Evolutionary conservation across 768 basidiomycete genomes (phyloP).

Genomic region (Rhodotorula graminis): DNA sequence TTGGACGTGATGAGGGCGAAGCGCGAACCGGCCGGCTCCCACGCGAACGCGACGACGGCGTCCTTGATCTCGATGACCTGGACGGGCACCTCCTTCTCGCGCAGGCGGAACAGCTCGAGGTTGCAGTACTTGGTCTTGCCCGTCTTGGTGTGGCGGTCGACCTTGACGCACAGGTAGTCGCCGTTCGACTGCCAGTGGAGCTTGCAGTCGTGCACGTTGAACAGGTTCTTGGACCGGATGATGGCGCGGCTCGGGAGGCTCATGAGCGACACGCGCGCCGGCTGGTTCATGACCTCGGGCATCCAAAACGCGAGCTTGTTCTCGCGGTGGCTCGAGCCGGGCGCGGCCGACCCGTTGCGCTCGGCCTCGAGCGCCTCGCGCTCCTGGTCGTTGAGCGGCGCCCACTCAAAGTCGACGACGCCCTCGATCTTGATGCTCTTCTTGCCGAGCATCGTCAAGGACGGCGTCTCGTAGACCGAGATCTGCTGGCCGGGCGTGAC

Average conservation of each 20-base stretch:
- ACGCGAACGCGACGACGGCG: constrained; percentile 90
- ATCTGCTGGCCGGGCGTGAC: constrained; percentile 87
- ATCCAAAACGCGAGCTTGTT: constrained; percentile 98
- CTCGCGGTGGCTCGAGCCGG: constrained; percentile 54
- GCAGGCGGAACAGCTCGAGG: constrained; percentile 91
- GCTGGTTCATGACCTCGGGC: constrained; percentile 91
- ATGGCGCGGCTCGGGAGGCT: constrained; percentile 77
- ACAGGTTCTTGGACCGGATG: constrained; percentile 89
- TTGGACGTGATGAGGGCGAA: constrained; percentile 91
- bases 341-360: constrained; percentile 43
- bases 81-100: constrained; percentile 96
- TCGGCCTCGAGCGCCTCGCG: constrained; percentile 43
- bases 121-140: constrained; percentile 98
- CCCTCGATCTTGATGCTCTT: constrained; percentile 97
- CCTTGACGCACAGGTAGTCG: constrained; percentile 97
- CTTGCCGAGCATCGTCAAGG: constrained; percentile 89
- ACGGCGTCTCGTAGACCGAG: constrained; percentile 90
- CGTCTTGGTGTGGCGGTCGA: constrained; percentile 96
- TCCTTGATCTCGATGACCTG: constrained; percentile 98
- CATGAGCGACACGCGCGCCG: constrained; percentile 90
- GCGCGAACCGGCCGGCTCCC: constrained; percentile 96
- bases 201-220: constrained; percentile 97
- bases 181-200: constrained; percentile 98
- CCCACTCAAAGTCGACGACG: constrained; percentile 98
- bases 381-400: constrained; percentile 84